Base-by-base conservation (phyloP, 805 yeast species). In the Ogataea trehaloabstinens region DNA sequence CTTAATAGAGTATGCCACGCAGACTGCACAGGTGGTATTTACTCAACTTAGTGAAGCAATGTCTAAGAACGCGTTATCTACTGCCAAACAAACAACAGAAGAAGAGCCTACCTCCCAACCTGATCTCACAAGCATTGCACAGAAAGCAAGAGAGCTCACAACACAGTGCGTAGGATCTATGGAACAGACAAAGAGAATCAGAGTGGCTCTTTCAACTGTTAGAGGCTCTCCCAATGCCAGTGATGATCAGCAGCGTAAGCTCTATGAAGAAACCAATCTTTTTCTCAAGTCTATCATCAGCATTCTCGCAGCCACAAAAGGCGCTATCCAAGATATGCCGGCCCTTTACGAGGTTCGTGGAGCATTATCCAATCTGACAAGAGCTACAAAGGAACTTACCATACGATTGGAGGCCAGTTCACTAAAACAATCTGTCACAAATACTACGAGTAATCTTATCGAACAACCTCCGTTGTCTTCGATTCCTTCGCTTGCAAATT, bases 351-450 rank as follows among this genome's bases (percentile, higher is more conserved):
- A 86, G 40, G 82, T 83, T 5, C 68, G 95, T 41, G 81, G 90
- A 6, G 78, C 85, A 5, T 74, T 91, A 63, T 86, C 95, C 0
- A 76, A 80, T 25, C 67, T 91, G 42, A 90, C 97, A 0, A 80
- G 87, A 48, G 85, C 90, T 3, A 87, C 96, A 4, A 91, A 91
- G 54, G 98, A 91, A 55, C 84, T 91, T 12, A 89, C 97, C 0
- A 80, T 87, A n/a, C 70, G 86, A 50, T 64, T 90, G 30, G 96
- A 90, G 56, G 70, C 74, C 28, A 77, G 84, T 42, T 68, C 82
- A 13, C 76, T 63, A 43, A 63, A 63, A 28, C 55, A 55, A 15
- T 44, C 55, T 7, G 59, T 57, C 32, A 51, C 54, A 6, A 54
- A 46, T 36, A 41, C 44, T 12, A 28, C 49, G 6, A 43, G 39